Conservation (phyloP, 768 basidiomycete genomes). For the Russula earlei region DNA sequence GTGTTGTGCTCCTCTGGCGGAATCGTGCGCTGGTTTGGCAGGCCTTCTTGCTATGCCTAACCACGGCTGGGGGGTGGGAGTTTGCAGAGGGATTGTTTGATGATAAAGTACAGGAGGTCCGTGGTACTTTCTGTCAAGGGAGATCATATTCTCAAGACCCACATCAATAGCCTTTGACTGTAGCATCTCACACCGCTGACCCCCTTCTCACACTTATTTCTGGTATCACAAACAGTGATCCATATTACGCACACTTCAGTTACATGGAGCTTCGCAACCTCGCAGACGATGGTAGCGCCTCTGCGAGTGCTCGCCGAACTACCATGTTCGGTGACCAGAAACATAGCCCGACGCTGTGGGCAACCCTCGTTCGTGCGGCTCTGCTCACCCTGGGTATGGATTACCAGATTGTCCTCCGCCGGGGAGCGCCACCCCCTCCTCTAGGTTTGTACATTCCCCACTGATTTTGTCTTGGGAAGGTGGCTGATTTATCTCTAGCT, state of each 20-base stretch:
- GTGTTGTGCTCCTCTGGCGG: constrained; percentile 38
- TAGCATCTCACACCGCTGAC: constrained; percentile 39
- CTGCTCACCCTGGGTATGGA: constrained; percentile 56
- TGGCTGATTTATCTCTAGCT: constrained; percentile 21
- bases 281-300: constrained; percentile 34
- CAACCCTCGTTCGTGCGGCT: constrained; percentile 44
- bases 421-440: constrained; percentile 38
- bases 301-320: constrained; percentile 37
- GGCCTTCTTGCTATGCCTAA: constrained; percentile 41
- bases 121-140: constrained; percentile 7
- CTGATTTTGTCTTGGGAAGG: constrained; percentile 1
- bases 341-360: constrained; percentile 56
- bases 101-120: constrained; percentile 46
- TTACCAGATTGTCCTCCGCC: constrained; percentile 54
- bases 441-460: neutral
- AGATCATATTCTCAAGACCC: neutral
- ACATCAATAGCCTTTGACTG: constrained; percentile 35
- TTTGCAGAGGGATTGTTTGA: constrained; percentile 53
- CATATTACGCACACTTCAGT: constrained; percentile 51
- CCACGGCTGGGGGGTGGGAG: constrained; percentile 55
- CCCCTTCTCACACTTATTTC: constrained; percentile 50
- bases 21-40: constrained; percentile 38
- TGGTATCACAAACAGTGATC: constrained; percentile 47
- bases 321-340: constrained; percentile 63
- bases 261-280: constrained; percentile 52